phyloP scores from a whole-genome alignment of 805 yeast species.

The Schwanniomyces yamadae region DNA sequence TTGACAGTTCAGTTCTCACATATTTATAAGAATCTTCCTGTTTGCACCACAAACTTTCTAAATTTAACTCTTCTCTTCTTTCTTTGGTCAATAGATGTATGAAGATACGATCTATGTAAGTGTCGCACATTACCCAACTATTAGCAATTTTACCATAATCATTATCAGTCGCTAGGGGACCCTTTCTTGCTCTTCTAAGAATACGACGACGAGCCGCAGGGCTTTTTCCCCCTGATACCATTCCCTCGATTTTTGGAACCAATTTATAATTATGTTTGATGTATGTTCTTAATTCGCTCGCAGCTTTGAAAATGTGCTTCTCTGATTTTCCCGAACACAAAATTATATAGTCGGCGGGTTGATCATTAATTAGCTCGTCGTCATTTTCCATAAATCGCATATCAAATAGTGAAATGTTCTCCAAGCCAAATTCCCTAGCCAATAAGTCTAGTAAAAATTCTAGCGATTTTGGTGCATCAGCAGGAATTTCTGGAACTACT shows the following conservation, averaged over 20 bases:
- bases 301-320: conserved; percentile 72
- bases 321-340: conserved; percentile 75
- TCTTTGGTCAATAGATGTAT: conserved; percentile 73
- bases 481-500: conserved; percentile 59
- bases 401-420: conserved; percentile 64
- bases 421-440: conserved; percentile 62
- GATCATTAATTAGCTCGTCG: conserved; percentile 30
- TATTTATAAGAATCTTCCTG: conserved; percentile 35
- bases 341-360: conserved; percentile 40
- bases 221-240: conserved; percentile 54
- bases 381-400: conserved; percentile 39
- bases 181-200: conserved; percentile 54
- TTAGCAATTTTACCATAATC: conserved; percentile 60
- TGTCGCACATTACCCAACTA: conserved; percentile 82
- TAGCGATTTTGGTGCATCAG: conserved; percentile 53
- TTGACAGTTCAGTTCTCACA: conserved; percentile 14
- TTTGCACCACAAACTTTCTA: conserved; percentile 67
- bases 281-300: conserved; percentile 53
- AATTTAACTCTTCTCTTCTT: conserved; percentile 63
- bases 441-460: conserved; percentile 45
- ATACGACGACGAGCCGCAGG: conserved; percentile 38
- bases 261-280: conserved; percentile 47
- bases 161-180: conserved; percentile 50
- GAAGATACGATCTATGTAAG: conserved; percentile 58
- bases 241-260: conserved; percentile 67